phyloP scores from a whole-genome alignment of 2,329 filamentous ascomycete species.

The Neofusicoccum ribis region DNA sequence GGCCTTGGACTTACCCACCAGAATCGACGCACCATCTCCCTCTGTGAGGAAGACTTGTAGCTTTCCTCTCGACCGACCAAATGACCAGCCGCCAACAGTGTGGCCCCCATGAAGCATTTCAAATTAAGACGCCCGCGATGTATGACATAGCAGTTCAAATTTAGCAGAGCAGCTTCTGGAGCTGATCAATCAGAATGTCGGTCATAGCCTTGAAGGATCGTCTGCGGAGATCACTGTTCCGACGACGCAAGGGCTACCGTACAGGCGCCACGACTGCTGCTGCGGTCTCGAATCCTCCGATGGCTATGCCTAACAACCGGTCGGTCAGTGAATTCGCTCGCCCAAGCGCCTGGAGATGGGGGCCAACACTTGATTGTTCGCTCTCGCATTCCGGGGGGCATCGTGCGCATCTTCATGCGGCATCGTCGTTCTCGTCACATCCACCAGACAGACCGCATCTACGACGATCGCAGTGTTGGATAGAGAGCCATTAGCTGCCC shows the following conservation, averaged over 20 bases:
- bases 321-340: conserved; percentile 5
- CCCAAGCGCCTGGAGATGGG: background rate
- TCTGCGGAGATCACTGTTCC: background rate
- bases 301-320: conserved; percentile 5
- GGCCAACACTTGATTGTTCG: background rate
- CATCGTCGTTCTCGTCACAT: background rate
- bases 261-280: conserved; percentile 14
- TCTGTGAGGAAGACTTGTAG: background rate
- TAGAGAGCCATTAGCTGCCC: background rate
- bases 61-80: background rate
- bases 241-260: conserved; percentile 3
- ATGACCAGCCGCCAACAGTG: background rate
- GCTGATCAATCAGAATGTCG: conserved; percentile 11
- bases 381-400: background rate
- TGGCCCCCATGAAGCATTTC: background rate
- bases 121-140: background rate
- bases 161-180: background rate
- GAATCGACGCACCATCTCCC: no score
- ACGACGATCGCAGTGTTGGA: conserved; percentile 2
- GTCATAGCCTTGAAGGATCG: background rate
- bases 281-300: conserved; percentile 17
- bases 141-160: conserved; percentile 16
- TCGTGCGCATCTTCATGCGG: background rate
- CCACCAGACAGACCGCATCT: background rate
- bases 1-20: no score